Conservation (phyloP, 176 grass and related monocot genomes). For the Musa itinerans region DNA sequence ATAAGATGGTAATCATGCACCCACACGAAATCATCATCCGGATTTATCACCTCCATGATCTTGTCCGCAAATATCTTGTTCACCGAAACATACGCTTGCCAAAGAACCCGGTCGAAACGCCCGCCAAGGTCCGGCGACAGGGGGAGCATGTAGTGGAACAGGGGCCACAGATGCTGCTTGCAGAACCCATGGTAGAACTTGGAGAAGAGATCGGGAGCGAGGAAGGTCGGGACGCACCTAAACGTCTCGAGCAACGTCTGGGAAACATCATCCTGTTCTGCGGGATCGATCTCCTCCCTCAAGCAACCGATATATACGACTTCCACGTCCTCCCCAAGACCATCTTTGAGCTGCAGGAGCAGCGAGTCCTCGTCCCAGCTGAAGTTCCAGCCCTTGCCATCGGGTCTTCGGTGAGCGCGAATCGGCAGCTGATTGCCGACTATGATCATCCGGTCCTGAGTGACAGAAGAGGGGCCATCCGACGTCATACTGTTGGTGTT, state of each 20-base stretch:
- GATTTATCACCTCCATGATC: constrained; percentile 45
- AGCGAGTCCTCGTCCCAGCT: constrained; percentile 56
- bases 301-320: constrained; percentile 41
- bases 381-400: constrained; percentile 36
- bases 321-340: constrained; percentile 35
- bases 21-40: constrained; percentile 48
- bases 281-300: constrained; percentile 32
- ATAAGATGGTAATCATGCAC: constrained; percentile 64
- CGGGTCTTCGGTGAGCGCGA: constrained; percentile 21
- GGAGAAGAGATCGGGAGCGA: constrained; percentile 27
- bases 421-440: constrained; percentile 51
- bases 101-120: constrained; percentile 40
- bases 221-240: constrained; percentile 43
- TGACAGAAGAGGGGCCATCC: constrained; percentile 26
- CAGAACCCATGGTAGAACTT: constrained; percentile 51
- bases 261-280: constrained; percentile 40
- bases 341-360: constrained; percentile 42
- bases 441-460: constrained; percentile 36
- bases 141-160: constrained; percentile 53
- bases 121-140: constrained; percentile 42
- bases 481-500: constrained; percentile 27
- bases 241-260: constrained; percentile 33
- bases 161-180: constrained; percentile 43
- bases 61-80: constrained; percentile 61
- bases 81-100: constrained; percentile 54